Evolutionary conservation across 75 land plant genomes (phyloP), one percentile per base, ranked within the genome.

Genomic region (Adiantum capillusveneris): DNA sequence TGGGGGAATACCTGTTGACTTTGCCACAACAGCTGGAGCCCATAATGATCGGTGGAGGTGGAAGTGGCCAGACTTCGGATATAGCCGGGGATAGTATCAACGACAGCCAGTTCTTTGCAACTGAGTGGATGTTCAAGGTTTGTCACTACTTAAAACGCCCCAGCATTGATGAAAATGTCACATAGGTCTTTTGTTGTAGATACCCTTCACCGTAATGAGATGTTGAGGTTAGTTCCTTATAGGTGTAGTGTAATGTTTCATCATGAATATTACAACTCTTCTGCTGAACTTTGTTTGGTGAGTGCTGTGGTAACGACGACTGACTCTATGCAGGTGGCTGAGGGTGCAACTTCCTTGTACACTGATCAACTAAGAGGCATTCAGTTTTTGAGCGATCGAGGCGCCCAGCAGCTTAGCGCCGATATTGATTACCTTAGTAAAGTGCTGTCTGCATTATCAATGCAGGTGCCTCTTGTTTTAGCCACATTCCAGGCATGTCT

Each of bases 101-200:
- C 31, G 99, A 94, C 44, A 88, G 84, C 13, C 99, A 94, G 67
- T 84, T 78, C 57, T 84, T 94, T 67, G 99, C 96, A 62, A 86
- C 99, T 53, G 99, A 94, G 69, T 90, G 99, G 96, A 94, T 94
- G 99, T 89, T 86, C 62, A 94, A 94, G 99, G 99, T 94, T 29
- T 52, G n/a, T n/a, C n/a, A n/a, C n/a, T n/a, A n/a, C n/a, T n/a
- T n/a, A n/a, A n/a, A n/a, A n/a, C n/a, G n/a, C n/a, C n/a, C n/a
- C n/a, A n/a, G n/a, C n/a, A n/a, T n/a, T n/a, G n/a, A n/a, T n/a
- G n/a, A n/a, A n/a, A n/a, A n/a, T n/a, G n/a, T n/a, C n/a, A n/a
- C n/a, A n/a, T n/a, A n/a, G n/a, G n/a, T n/a, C n/a, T n/a, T n/a
- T n/a, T n/a, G n/a, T n/a, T n/a, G n/a, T n/a, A n/a, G n/a, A n/a